A percentile compares a stretch with the other conserved stretches of the same genome.
phyloP scores from a whole-genome alignment of 2,329 filamentous ascomycete genomes.

The Parascedosporium putredinis region DNA sequence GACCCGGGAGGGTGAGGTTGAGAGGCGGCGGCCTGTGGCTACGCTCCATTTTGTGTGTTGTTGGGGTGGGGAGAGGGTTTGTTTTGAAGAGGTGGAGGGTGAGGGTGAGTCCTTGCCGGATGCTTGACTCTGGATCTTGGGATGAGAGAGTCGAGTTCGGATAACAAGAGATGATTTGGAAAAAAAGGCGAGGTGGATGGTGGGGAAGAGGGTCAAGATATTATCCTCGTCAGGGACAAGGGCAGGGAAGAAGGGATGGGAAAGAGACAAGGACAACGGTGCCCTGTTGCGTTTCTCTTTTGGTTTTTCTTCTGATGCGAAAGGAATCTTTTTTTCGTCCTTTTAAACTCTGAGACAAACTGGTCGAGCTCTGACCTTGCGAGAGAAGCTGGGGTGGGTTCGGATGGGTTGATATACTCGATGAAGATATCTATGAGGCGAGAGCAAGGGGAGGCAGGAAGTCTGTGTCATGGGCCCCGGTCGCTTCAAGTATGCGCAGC shows the following conservation, averaged over 20 bases:
- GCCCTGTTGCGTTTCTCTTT: too few relatives aligned
- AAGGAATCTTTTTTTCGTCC: not conserved
- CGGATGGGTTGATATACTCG: not conserved
- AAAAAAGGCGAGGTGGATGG: not conserved
- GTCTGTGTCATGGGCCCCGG: not conserved
- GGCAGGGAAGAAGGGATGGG: not conserved
- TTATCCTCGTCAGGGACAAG: not conserved
- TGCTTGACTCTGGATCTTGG: too few relatives aligned
- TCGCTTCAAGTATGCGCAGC: slow-evolving; percentile 1
- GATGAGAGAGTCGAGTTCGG: too few relatives aligned
- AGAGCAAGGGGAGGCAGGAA: too few relatives aligned
- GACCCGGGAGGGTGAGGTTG: slow-evolving; percentile 19
- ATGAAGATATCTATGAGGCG: not conserved
- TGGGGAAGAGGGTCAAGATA: not conserved
- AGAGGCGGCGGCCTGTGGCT: slow-evolving; percentile 21
- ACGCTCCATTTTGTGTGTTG: slow-evolving; percentile 18
- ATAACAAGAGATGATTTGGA: not conserved
- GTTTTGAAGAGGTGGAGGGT: not conserved
- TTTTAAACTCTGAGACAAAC: not conserved
- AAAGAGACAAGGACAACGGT: not conserved
- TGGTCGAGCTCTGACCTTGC: not conserved
- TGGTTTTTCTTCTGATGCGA: too few relatives aligned
- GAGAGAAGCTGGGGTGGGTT: not conserved
- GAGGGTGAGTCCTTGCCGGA: too few relatives aligned
- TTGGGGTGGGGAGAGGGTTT: not conserved